Percentiles rank a stretch among this genome's conserved stretches.
Conservation (phyloP, 2,329 filamentous ascomycete genomes). For the Verticillium longisporum region DNA sequence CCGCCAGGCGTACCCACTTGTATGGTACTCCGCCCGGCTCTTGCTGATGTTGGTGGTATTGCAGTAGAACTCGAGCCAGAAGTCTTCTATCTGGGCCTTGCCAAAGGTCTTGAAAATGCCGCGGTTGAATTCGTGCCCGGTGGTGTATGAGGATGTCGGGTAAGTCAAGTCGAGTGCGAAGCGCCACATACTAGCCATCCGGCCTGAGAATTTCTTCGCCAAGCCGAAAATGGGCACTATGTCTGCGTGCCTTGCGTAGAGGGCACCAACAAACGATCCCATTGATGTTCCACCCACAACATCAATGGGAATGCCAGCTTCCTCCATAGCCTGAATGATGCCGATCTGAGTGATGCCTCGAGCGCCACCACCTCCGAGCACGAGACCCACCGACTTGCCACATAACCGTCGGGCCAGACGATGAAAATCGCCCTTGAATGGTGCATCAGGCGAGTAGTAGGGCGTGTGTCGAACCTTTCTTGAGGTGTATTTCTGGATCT, state of each 20-base stretch:
- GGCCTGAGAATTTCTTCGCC: constrained; percentile 92
- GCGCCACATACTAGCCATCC: constrained; percentile 99
- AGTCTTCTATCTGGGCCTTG: constrained; percentile 95
- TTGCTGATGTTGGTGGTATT: constrained; percentile 99
- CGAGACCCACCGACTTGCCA: constrained; percentile 89
- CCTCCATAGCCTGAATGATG: constrained; percentile 89
- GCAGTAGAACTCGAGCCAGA: constrained; percentile 98
- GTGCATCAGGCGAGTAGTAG: constrained; percentile 83
- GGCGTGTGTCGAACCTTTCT: constrained; percentile 83
- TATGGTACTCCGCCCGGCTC: constrained; percentile 85
- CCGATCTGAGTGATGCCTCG: constrained; percentile 89
- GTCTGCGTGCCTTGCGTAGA: constrained; percentile 94
- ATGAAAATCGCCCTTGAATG: constrained; percentile 96
- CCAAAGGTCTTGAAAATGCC: constrained; percentile 99
- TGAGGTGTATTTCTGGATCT: constrained; percentile 97
- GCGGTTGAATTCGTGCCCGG: constrained; percentile 96
- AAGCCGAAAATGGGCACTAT: constrained; percentile 95
- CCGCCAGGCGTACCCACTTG: constrained; percentile 93
- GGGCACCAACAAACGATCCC: constrained; percentile 85
- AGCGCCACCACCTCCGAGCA: constrained; percentile 89
- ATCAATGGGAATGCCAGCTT: constrained; percentile 93
- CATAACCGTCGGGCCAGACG: constrained; percentile 82
- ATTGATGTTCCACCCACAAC: constrained; percentile 95
- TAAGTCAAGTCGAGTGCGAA: constrained; percentile 95
- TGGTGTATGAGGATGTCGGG: constrained; percentile 93